These are phyloP conservation scores for Eutrema yunnanense DNA, from an alignment of 345 rosid genomes.

Conservation along the genomic window DNA sequence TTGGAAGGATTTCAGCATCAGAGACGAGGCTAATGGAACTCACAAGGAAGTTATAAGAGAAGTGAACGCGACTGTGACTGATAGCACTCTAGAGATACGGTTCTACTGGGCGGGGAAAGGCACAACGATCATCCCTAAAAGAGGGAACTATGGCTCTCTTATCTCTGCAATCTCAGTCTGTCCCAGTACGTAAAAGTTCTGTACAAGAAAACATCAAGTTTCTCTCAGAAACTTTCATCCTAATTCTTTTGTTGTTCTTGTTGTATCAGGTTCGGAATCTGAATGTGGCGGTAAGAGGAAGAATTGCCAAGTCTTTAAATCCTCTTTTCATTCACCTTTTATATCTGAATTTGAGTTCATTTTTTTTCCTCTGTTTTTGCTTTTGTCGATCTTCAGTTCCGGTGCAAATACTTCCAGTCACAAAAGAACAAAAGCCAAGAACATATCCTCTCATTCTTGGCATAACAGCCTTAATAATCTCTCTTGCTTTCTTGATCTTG, in stretches of 20 bases:
- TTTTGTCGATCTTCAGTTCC: conserved; percentile 1
- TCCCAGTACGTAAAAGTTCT: conserved; percentile 24
- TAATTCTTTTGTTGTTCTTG: neutral
- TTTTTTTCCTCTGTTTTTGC: neutral
- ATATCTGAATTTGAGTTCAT: neutral
- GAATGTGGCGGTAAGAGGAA: conserved; percentile 29
- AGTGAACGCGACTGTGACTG: conserved; percentile 31
- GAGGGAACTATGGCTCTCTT: conserved; percentile 58
- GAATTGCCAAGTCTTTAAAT: neutral
- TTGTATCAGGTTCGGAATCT: conserved; percentile 24
- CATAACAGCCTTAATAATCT: conserved; percentile 24
- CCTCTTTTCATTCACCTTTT: neutral
- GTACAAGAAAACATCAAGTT: neutral
- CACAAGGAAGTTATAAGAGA: conserved; percentile 27
- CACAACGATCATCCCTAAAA: conserved; percentile 41
- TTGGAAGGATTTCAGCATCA: conserved; percentile 47
- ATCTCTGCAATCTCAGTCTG: conserved; percentile 58
- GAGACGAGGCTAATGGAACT: conserved; percentile 40
- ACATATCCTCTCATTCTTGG: conserved; percentile 21
- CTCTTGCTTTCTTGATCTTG: conserved; percentile 24
- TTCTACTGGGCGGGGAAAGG: conserved; percentile 69
- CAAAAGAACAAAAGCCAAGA: conserved; percentile 1
- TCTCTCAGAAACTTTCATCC: neutral
- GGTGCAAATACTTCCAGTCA: neutral
- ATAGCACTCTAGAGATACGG: conserved; percentile 47